Conservation (phyloP, 2,329 filamentous ascomycete species). For the Arthrobotrys sinensis region DNA sequence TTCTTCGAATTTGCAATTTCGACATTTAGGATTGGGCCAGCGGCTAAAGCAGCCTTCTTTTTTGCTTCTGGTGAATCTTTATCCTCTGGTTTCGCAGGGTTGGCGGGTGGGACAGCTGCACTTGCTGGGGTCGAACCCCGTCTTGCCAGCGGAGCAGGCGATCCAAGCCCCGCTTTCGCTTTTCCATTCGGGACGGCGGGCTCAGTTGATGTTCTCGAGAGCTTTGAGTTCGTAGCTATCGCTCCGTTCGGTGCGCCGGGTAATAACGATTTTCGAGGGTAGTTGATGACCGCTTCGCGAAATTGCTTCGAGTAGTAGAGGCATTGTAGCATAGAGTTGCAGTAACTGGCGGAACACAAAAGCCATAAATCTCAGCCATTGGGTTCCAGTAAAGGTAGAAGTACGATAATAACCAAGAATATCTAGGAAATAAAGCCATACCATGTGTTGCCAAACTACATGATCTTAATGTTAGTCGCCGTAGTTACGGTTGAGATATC, state of each 20-base stretch:
- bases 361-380: conserved; percentile 49
- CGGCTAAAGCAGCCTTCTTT: conserved; percentile 93
- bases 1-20: conserved; percentile 82
- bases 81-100: conserved; percentile 82
- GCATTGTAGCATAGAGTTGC: conserved; percentile 97
- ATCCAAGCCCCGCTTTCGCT: conserved; percentile 31
- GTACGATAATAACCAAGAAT: conserved; percentile 29
- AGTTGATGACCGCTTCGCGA: conserved; percentile 93
- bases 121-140: conserved; percentile 64
- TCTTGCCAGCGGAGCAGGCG: conserved; percentile 39
- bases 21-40: conserved; percentile 88
- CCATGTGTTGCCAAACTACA: conserved; percentile 62
- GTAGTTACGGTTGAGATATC: background rate
- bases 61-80: conserved; percentile 97
- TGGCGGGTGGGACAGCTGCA: conserved; percentile 74
- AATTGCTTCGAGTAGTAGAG: conserved; percentile 96
- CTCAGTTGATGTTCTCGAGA: conserved; percentile 68
- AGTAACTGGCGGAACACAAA: conserved; percentile 78
- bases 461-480: conserved; percentile 43
- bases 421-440: conserved; percentile 62
- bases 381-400: conserved; percentile 38
- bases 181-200: conserved; percentile 59
- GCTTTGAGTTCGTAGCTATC: conserved; percentile 62
- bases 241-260: conserved; percentile 72
- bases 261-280: conserved; percentile 73